Base-by-base conservation (phyloP, 2,329 filamentous ascomycete species). In the Ceratocystis cubensis region DNA sequence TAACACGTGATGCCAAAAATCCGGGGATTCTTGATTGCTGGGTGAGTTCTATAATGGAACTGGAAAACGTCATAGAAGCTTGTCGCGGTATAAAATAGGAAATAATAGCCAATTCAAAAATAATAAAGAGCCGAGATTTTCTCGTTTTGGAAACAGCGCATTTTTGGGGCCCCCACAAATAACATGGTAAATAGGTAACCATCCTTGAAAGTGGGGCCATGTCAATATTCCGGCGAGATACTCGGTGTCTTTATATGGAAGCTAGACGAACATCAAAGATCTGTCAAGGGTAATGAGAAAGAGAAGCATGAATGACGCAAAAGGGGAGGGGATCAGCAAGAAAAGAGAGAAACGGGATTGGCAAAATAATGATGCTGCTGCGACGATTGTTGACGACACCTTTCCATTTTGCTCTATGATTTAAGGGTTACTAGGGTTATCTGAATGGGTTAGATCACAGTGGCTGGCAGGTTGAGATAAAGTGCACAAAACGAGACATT, bases 141-240 rank as follows among this genome's bases (percentile, higher is more conserved):
- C 46, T 48, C 46, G 46, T 48, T 20, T 8, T 48, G 46, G 46
- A 48, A 48, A 48, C 46, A 20, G 20, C n/a, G 46, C 17, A 48
- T n/a, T 4, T 48, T 25, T 15, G 50, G 20, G 10, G 22, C 50
- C 25, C 50, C 50, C 50, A 41, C 59, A 62, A 45, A 41, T 20
- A 61, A n/a, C 15, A 61, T 33, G 15, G 15, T n/a, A 61, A 10
- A 48, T n/a, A 22, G 46, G 46, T n/a, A 20, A 48, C 2, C 1
- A 48, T 22, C 17, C 46, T n/a, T n/a, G 20, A 48, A 22, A 48
- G 20, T 48, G 50, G 50, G 50, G 13, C 50, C 50, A 28, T 56
- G 25, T 56, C 50, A 56, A 56, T 30, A 56, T 30, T 25, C 66
- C 66, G 66, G 66, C 62, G 66, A 67, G 66, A 67, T 67, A 41